phyloP scores from a whole-genome alignment of 768 basidiomycete genomes.

The Naganishia kalamii region DNA sequence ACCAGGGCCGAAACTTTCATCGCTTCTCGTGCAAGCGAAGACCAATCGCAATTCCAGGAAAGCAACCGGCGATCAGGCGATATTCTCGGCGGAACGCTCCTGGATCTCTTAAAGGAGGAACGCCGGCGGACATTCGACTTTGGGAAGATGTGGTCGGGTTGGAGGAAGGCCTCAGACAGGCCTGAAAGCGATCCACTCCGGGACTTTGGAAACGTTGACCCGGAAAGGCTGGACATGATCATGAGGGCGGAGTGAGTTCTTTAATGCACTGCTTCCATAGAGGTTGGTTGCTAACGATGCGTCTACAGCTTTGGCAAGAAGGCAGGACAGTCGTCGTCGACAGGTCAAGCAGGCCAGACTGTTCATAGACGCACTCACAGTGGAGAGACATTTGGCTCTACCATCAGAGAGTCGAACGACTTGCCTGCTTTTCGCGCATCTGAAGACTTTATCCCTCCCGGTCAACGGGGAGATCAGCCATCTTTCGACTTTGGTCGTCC shows the following conservation, averaged over 20 bases:
- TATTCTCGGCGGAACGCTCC: neutral
- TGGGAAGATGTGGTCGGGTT: conserved; percentile 3
- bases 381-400: conserved; percentile 11
- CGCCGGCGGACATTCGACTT: conserved; percentile 22
- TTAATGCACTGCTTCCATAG: neutral
- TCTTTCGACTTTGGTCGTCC: conserved; percentile 19
- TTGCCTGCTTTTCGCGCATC: conserved; percentile 24
- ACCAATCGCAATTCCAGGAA: neutral
- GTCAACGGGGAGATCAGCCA: conserved; percentile 7
- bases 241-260: conserved; percentile 15
- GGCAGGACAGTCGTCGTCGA: too few relatives aligned
- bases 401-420: conserved; percentile 16
- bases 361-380: neutral
- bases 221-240: conserved; percentile 1
- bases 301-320: neutral
- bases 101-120: neutral
- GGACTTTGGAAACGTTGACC: neutral
- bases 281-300: neutral
- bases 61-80: neutral
- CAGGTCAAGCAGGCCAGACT: neutral
- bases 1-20: neutral
- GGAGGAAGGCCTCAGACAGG: neutral
- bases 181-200: neutral
- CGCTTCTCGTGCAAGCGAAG: conserved; percentile 4
- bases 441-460: conserved; percentile 17